Percentiles rank a stretch among this genome's conserved stretches.
Evolutionary conservation across 83 land plant genomes (phyloP).

Genomic region (Diphasiastrum complanatum): DNA sequence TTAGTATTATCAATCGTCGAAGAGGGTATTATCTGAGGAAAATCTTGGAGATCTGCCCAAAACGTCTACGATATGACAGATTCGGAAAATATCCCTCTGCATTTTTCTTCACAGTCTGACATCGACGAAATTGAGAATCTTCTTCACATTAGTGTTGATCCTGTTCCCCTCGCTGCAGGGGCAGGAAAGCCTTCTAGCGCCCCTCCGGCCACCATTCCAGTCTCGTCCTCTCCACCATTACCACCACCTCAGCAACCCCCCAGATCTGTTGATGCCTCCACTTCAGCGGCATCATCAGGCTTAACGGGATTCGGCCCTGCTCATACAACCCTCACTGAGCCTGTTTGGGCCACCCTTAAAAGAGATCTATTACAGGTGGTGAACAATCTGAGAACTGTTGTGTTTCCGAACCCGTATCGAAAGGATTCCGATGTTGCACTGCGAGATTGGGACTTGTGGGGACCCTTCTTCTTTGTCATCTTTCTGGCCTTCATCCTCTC

Average conservation of each 20-base stretch:
- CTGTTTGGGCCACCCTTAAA: constrained; percentile 92
- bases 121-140: constrained; percentile 96
- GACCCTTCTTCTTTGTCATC: constrained; percentile 92
- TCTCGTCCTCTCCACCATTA: constrained; percentile 33
- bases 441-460: constrained; percentile 98
- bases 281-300: constrained; percentile 1
- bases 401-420: constrained; percentile 83
- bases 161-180: constrained; percentile 14
- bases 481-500: constrained; percentile 74
- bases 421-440: constrained; percentile 90
- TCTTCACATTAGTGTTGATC: constrained; percentile 56
- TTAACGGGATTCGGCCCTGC: constrained; percentile 63
- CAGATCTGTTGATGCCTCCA: background rate
- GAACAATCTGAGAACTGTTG: constrained; percentile 78
- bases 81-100: constrained; percentile 73
- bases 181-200: constrained; percentile 65
- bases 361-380: constrained; percentile 75
- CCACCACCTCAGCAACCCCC: constrained; percentile 3
- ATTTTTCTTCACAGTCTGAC: constrained; percentile 81
- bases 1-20: too few species aligned
- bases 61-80: too few species aligned
- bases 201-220: constrained; percentile 55
- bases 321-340: constrained; percentile 86
- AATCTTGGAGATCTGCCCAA: too few species aligned
- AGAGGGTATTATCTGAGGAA: too few species aligned